phyloP scores from a whole-genome alignment of 2,329 filamentous ascomycete species.

The Chaetomium olivaceum region DNA sequence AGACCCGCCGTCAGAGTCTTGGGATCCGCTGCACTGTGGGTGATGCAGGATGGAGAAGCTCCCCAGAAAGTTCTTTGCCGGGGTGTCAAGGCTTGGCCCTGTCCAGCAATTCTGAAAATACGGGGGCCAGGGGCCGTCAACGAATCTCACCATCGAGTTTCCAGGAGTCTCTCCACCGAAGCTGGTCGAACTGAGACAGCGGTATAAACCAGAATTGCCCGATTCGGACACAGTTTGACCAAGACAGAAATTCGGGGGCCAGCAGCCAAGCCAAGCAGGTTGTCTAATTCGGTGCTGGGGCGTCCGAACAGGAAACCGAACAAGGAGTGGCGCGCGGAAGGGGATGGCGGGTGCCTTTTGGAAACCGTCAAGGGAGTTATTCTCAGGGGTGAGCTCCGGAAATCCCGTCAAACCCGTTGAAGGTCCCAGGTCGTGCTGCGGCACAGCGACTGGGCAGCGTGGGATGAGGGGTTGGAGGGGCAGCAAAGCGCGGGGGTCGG shows the following conservation, averaged over 20 bases:
- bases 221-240: conserved; percentile 8
- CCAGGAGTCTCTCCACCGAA: conserved; percentile 2
- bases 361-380: conserved; percentile 3
- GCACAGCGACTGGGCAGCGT: conserved; percentile 13
- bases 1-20: conserved; percentile 6
- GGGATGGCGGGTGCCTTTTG: neutral
- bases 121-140: neutral
- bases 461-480: conserved; percentile 21
- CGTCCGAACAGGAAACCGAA: neutral
- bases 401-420: neutral
- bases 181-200: neutral
- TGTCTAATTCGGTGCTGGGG: neutral
- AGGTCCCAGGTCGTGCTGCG: conserved; percentile 22
- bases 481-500: neutral
- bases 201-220: neutral
- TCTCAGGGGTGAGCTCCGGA: neutral
- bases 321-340: neutral
- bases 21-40: neutral
- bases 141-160: neutral
- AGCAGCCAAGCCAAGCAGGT: neutral
- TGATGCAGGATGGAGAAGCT: conserved; percentile 8
- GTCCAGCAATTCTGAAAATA: neutral
- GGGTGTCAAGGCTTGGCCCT: conserved; percentile 3
- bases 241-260: neutral
- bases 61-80: conserved; percentile 18